phyloP scores from a whole-genome alignment of 306 rosid species.

The Dalbergia oliveri region DNA sequence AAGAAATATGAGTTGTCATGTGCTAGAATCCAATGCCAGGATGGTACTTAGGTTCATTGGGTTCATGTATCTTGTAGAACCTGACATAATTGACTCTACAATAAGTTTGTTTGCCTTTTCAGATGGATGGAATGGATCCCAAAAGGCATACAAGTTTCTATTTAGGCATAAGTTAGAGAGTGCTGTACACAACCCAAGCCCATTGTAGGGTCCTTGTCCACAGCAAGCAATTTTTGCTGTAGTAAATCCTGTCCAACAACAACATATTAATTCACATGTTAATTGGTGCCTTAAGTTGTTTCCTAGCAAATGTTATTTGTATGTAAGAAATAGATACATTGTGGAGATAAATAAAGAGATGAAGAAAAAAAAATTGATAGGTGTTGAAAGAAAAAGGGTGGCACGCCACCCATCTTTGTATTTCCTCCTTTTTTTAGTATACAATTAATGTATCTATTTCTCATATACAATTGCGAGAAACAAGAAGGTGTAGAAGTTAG shows the following conservation, averaged over 20 bases:
- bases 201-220: conserved; percentile 90
- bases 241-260: conserved; percentile 60
- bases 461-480: not conserved
- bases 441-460: too few relatives aligned
- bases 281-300: conserved; percentile 4
- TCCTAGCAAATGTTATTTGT: too few relatives aligned
- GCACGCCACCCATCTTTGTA: too few relatives aligned
- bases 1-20: conserved; percentile 10
- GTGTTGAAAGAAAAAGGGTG: too few relatives aligned
- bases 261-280: not conserved
- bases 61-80: conserved; percentile 61
- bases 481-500: not conserved
- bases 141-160: conserved; percentile 65
- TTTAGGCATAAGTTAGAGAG: conserved; percentile 72
- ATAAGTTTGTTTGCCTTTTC: conserved; percentile 71
- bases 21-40: conserved; percentile 60
- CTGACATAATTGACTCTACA: conserved; percentile 63
- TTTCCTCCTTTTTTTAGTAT: too few relatives aligned
- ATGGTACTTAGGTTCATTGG: conserved; percentile 82
- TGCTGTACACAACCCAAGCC: conserved; percentile 72
- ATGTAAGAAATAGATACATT: too few relatives aligned
- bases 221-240: conserved; percentile 76
- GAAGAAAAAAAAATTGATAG: too few relatives aligned
- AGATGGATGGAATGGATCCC: conserved; percentile 85
- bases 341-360: too few relatives aligned